Evolutionary conservation across 495 filamentous ascomycete species (phyloP).

Genomic region (Penicilliopsis zonata): DNA sequence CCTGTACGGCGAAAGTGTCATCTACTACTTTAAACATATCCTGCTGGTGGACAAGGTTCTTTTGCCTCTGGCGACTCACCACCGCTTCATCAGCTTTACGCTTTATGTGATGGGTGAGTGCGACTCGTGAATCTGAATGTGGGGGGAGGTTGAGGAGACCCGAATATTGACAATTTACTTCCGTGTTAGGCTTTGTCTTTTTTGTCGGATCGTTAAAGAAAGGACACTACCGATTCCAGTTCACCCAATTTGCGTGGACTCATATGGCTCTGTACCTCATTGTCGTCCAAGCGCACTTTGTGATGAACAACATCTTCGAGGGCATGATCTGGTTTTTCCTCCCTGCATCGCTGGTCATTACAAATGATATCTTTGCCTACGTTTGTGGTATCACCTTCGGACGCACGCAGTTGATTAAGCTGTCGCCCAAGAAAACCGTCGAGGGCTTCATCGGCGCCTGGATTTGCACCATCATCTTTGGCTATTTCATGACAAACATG

Average conservation of each 20-base stretch:
- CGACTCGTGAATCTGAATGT: neutral
- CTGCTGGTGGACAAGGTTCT: slow-evolving; percentile 89
- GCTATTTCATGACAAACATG: slow-evolving; percentile 69
- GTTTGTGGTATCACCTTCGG: slow-evolving; percentile 96
- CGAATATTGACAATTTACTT: neutral
- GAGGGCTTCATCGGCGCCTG: slow-evolving; percentile 97
- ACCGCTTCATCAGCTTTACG: slow-evolving; percentile 96
- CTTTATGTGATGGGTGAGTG: slow-evolving; percentile 88
- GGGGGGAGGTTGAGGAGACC: too few species aligned
- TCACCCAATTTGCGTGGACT: slow-evolving; percentile 98
- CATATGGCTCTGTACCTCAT: slow-evolving; percentile 99
- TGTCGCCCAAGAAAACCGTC: slow-evolving; percentile 98
- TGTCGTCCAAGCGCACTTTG: slow-evolving; percentile 95
- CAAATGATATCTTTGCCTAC: slow-evolving; percentile 98
- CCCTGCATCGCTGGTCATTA: slow-evolving; percentile 88
- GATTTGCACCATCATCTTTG: slow-evolving; percentile 86
- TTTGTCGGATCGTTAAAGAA: slow-evolving; percentile 95
- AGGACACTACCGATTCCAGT: slow-evolving; percentile 94
- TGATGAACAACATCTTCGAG: slow-evolving; percentile 99
- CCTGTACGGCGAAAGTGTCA: slow-evolving; percentile 94
- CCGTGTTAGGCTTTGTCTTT: slow-evolving; percentile 78
- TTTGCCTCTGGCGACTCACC: slow-evolving; percentile 88
- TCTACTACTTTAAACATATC: slow-evolving; percentile 99
- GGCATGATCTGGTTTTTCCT: slow-evolving; percentile 99
- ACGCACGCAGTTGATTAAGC: slow-evolving; percentile 90